Evolutionary conservation across 1,139 yeast species (phyloP).

Genomic region (Saccharomyces uvarum): DNA sequence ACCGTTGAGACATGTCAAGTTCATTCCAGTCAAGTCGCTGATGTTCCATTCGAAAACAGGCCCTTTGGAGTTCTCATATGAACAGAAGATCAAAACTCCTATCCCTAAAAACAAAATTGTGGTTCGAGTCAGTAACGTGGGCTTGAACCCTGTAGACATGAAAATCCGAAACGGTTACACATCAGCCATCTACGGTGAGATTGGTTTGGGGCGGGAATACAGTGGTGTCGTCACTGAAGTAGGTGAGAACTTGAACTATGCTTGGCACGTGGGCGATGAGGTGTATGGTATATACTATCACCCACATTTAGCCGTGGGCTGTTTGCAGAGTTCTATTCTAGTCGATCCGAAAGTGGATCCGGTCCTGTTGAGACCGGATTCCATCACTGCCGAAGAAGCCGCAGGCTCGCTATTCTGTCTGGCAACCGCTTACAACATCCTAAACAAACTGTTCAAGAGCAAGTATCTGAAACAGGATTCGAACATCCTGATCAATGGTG

Average conservation of each 20-base stretch:
- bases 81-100: slow-evolving; percentile 35
- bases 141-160: slow-evolving; percentile 59
- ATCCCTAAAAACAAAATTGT: slow-evolving; percentile 42
- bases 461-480: slow-evolving; percentile 25
- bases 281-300: slow-evolving; percentile 51
- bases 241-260: slow-evolving; percentile 39
- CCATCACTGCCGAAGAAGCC: slow-evolving; percentile 46
- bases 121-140: slow-evolving; percentile 40
- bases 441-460: slow-evolving; percentile 31
- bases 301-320: slow-evolving; percentile 41
- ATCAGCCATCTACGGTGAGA: slow-evolving; percentile 35
- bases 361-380: slow-evolving; percentile 42
- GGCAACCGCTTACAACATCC: slow-evolving; percentile 48
- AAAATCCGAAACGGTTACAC: slow-evolving; percentile 37
- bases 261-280: slow-evolving; percentile 51
- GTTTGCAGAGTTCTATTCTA: slow-evolving; percentile 46
- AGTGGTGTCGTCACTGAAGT: slow-evolving; percentile 56
- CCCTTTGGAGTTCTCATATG: slow-evolving; percentile 37
- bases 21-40: slow-evolving; percentile 35
- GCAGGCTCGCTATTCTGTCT: slow-evolving; percentile 49
- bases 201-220: slow-evolving; percentile 64
- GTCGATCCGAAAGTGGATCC: slow-evolving; percentile 38
- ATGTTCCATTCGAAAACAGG: slow-evolving; percentile 33
- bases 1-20: slow-evolving; percentile 37
- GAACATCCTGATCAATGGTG: slow-evolving; percentile 58